Percentiles rank a stretch among this genome's conserved stretches.
Evolutionary conservation across 805 yeast species (phyloP).

Genomic region (Wickerhamomyces ciferrii): DNA sequence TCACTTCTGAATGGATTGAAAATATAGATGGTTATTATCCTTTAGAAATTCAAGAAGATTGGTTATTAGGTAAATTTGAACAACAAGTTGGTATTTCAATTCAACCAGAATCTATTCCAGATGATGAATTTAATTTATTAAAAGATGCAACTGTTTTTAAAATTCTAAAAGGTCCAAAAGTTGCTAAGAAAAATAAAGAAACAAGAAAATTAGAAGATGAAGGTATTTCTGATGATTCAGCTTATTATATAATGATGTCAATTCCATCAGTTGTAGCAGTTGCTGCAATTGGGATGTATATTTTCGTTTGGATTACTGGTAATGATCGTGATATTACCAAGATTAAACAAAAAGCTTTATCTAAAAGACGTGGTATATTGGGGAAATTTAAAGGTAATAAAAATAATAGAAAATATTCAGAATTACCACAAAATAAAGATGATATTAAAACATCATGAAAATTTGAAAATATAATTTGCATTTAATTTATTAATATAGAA

Average conservation of each 20-base stretch:
- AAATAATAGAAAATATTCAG: slow-evolving; percentile 34
- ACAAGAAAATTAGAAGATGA: slow-evolving; percentile 36
- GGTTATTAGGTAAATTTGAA: slow-evolving; percentile 53
- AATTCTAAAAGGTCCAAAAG: slow-evolving; percentile 33
- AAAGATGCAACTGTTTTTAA: slow-evolving; percentile 47
- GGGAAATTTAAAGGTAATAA: slow-evolving; percentile 32
- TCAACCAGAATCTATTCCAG: slow-evolving; percentile 64
- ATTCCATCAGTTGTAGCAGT: slow-evolving; percentile 64
- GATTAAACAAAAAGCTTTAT: slow-evolving; percentile 30
- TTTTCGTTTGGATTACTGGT: slow-evolving; percentile 53
- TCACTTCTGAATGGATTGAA: slow-evolving; percentile 66
- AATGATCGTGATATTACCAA: slow-evolving; percentile 48
- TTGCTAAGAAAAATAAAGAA: slow-evolving; percentile 38
- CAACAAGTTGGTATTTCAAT: slow-evolving; percentile 60
- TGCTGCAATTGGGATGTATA: slow-evolving; percentile 57
- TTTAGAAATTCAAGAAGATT: slow-evolving; percentile 52
- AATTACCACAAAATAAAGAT: slow-evolving; percentile 32
- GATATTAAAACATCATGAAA: slow-evolving; percentile 1
- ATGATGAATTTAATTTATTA: slow-evolving; percentile 59
- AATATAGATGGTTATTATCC: slow-evolving; percentile 60
- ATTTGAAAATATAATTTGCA: not conserved
- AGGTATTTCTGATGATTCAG: slow-evolving; percentile 38
- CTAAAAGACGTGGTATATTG: slow-evolving; percentile 30
- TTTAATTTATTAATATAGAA: not conserved
- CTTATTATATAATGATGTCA: slow-evolving; percentile 59